phyloP scores from a whole-genome alignment of 1,284 basidiomycete species.

The Marasmius oreades region DNA sequence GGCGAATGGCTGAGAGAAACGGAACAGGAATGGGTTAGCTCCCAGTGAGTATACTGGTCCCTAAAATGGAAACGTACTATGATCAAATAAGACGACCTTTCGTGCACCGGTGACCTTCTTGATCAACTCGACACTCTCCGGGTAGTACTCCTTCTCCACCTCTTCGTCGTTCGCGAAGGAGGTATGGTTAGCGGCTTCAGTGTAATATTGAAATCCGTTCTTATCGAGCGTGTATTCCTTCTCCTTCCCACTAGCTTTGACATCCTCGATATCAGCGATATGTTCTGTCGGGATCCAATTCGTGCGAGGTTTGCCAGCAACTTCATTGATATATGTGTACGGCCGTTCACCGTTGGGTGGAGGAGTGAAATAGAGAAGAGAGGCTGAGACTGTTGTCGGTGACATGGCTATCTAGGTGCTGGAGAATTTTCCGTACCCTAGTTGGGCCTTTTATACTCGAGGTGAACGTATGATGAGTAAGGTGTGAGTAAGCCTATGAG shows the following conservation, averaged over 20 bases:
- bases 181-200: conserved; percentile 21
- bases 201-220: conserved; percentile 45
- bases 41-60: too few relatives aligned
- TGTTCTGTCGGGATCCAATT: conserved; percentile 11
- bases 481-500: too few relatives aligned
- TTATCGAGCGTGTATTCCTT: conserved; percentile 40
- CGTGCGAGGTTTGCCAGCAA: background rate
- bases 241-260: conserved; percentile 38
- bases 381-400: conserved; percentile 5
- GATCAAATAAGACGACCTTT: conserved; percentile 51
- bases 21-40: background rate
- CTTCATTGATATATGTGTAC: conserved; percentile 7
- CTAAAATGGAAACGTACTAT: conserved; percentile 33
- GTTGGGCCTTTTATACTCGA: too few relatives aligned
- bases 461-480: too few relatives aligned
- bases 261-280: conserved; percentile 27
- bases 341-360: conserved; percentile 12
- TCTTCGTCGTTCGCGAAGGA: conserved; percentile 36
- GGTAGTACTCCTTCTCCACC: conserved; percentile 46
- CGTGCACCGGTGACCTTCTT: conserved; percentile 52
- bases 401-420: background rate
- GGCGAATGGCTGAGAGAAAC: conserved; percentile 35
- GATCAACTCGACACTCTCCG: conserved; percentile 45
- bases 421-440: too few relatives aligned
- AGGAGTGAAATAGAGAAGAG: conserved; percentile 11